Evolutionary conservation across 192 early-diverging fungal genomes (phyloP), one percentile per base, ranked within the genome.

Genomic region (Gonapodya prolifera): DNA sequence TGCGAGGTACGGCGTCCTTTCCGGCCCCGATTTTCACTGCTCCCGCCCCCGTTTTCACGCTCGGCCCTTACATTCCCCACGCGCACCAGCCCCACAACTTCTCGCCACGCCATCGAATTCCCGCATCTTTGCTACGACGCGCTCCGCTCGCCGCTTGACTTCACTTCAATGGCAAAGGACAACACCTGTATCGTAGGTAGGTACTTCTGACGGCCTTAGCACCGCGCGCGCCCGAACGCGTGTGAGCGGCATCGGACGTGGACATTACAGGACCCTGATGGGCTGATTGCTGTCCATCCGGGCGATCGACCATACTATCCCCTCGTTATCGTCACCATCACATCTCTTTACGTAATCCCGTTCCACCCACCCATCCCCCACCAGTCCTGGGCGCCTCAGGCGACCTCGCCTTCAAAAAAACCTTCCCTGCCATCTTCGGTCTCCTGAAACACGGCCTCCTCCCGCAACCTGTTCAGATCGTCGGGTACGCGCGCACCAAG

Each of bases 371-470:
- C n/a, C n/a, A n/a, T n/a, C n/a, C 45, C 23, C 45, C 23, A 23
- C 23, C 45, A 61, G 71, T 73, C 2, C 71, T 73, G 28, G 71
- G 71, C 31, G 71, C 71, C 8, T 30, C 28, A 2, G 96, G 96
- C 71, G 97, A 98, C 82, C 90, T 98, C 71, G 97, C 97, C 34
- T 97, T 94, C 86, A 98, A 98, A 76, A 99, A 99, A 86, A 98
- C 97, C 34, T 99, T 91, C 83, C 97, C 97, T 2, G 94, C 96
- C 0, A 89, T 99, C 36, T 99, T 96, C 86, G 93, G 93, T 35
- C 91, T 97, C 69, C 97, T 91, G 86, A 91, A 91, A 77, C 93
- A 94, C 85, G 83, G 85, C 1, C 91, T 94, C 78, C 86, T 99
- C 2, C 93, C 94, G 29, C 84, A 84, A 28, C 86, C 90, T 34